phyloP scores from a whole-genome alignment of 2,329 filamentous ascomycete species.

The Colletotrichum musae region DNA sequence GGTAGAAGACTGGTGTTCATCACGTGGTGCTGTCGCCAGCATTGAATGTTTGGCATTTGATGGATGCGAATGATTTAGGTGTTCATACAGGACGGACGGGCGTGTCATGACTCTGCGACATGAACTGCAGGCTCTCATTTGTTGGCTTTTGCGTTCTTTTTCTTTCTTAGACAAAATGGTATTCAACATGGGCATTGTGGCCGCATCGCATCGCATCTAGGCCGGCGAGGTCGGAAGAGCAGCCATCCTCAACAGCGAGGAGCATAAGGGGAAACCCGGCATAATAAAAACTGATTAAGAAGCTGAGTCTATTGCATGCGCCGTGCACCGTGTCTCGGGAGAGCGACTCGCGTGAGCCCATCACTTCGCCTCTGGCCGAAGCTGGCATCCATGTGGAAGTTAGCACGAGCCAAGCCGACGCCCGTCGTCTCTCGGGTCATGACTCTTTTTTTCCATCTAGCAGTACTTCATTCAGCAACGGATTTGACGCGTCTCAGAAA shows the following conservation, averaged over 20 bases:
- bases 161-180: not conserved
- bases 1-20: slow-evolving; percentile 67
- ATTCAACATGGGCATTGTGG: slow-evolving; percentile 35
- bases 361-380: not conserved
- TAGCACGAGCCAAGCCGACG: slow-evolving; percentile 5
- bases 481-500: no score
- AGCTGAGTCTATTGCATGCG: not conserved
- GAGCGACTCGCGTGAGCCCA: slow-evolving; percentile 15
- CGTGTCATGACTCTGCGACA: slow-evolving; percentile 38
- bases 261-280: slow-evolving; percentile 22
- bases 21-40: not conserved
- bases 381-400: not conserved
- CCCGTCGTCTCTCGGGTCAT: slow-evolving; percentile 2
- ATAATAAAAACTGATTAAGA: slow-evolving; percentile 26
- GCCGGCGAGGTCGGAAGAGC: slow-evolving; percentile 15
- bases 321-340: slow-evolving; percentile 20
- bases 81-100: slow-evolving; percentile 15
- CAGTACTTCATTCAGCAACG: not conserved
- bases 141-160: no score
- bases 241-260: slow-evolving; percentile 13
- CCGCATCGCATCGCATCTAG: slow-evolving; percentile 31
- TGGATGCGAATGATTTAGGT: slow-evolving; percentile 17
- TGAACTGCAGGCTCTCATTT: slow-evolving; percentile 27
- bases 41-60: not conserved
- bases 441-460: slow-evolving; percentile 3